Evolutionary conservation across 140 eudicot species (phyloP), one percentile per base, ranked within the genome.

Genomic region (Senecio squalidus): DNA sequence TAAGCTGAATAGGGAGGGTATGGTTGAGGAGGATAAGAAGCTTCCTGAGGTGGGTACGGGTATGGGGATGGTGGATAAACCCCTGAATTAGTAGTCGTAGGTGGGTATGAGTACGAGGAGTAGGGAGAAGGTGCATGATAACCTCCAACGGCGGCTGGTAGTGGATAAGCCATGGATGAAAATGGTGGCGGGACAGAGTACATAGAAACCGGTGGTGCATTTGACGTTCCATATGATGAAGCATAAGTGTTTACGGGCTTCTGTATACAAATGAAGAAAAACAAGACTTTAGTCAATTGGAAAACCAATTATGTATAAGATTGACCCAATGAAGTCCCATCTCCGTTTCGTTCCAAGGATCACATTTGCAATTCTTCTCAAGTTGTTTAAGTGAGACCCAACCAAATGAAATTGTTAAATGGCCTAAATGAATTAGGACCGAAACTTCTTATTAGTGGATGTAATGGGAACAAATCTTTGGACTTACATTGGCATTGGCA

Each of bases 401-500:
- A n/a, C n/a, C n/a, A n/a, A n/a, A n/a, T n/a, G n/a, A n/a, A n/a
- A n/a, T n/a, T n/a, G n/a, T n/a, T n/a, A n/a, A n/a, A n/a, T n/a
- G n/a, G n/a, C n/a, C n/a, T n/a, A n/a, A 15, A n/a, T 21, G 1
- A 59, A 60, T 9, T 21, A 41, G 23, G 6, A 24, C 17, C 24
- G 4, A 22, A 24, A 64, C 34, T 49, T n/a, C 28, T 24, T 34
- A 11, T 9, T n/a, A 51, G n/a, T n/a, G 20, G 61, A 25, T 16
- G 29, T 17, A 67, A 57, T 6, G 3, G 24, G 8, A 22, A 46
- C 21, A 53, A 68, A 24, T 22, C 38, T 45, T 21, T 20, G n/a
- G 4, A 75, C 87, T 84, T 74, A 81, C 95, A 62, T 74, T 86
- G 69, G 81, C 80, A 59, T 58, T 56, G 14, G n/a, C n/a, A n/a